phyloP scores from a whole-genome alignment of 83 land plant species.

The Diphasiastrum complanatum region DNA sequence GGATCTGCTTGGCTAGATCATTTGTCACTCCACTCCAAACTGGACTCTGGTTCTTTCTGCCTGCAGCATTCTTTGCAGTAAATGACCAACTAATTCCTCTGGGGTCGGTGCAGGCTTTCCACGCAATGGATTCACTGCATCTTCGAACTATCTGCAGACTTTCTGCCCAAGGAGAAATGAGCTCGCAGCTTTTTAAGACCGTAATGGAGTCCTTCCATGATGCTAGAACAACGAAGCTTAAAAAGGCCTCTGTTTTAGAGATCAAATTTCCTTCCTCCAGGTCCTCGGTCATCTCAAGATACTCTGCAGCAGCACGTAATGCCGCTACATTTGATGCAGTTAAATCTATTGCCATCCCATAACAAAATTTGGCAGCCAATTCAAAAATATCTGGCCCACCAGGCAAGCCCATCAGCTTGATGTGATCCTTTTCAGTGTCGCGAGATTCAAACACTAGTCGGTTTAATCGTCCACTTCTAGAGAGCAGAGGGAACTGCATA shows the following conservation, averaged over 20 bases:
- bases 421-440: conserved; percentile 44
- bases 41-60: conserved; percentile 30
- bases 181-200: conserved; percentile 65
- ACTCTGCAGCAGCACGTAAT: conserved; percentile 87
- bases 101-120: conserved; percentile 94
- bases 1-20: conserved; percentile 32
- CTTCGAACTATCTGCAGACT: conserved; percentile 74
- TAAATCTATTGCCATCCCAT: conserved; percentile 73
- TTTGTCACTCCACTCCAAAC: conserved; percentile 39
- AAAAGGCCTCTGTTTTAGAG: conserved; percentile 80
- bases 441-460: conserved; percentile 67
- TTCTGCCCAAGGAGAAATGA: conserved; percentile 76
- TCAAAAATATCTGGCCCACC: conserved; percentile 85
- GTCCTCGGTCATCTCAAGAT: conserved; percentile 91
- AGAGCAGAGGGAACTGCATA: conserved; percentile 63
- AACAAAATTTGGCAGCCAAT: conserved; percentile 89
- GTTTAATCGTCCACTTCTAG: conserved; percentile 80
- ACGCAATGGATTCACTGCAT: conserved; percentile 87
- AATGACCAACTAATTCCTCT: conserved; percentile 67
- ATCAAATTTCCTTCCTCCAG: conserved; percentile 84
- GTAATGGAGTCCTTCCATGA: conserved; percentile 91
- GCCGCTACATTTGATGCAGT: conserved; percentile 70
- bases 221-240: conserved; percentile 60
- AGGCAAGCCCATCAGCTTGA: conserved; percentile 61
- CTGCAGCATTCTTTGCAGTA: conserved; percentile 30